phyloP scores from a whole-genome alignment of 768 basidiomycete genomes.

The Ephemerocybe angulata region DNA sequence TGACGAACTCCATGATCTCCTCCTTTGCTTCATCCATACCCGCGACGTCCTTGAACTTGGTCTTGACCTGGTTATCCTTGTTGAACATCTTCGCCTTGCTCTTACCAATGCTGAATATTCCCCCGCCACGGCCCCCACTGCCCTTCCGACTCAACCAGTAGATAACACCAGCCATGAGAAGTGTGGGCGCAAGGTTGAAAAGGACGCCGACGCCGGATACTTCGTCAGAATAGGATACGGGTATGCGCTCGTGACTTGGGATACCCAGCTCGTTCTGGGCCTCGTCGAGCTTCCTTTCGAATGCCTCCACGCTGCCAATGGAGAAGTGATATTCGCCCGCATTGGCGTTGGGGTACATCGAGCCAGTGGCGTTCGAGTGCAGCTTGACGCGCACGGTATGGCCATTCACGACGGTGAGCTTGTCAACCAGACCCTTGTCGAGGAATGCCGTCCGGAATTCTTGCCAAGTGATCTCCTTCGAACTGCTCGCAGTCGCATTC shows the following conservation, averaged over 20 bases:
- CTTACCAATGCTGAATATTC: constrained; percentile 97
- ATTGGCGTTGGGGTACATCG: constrained; percentile 64
- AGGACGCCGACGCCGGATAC: constrained; percentile 78
- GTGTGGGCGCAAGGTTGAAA: constrained; percentile 91
- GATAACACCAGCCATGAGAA: constrained; percentile 86
- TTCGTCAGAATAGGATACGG: constrained; percentile 95
- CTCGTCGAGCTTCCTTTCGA: constrained; percentile 92
- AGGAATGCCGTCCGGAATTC: constrained; percentile 98
- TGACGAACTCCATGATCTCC: constrained; percentile 99
- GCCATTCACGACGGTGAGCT: constrained; percentile 87
- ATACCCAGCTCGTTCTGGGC: constrained; percentile 92
- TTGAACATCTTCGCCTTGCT: constrained; percentile 93
- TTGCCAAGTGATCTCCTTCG: constrained; percentile 98
- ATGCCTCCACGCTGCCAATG: constrained; percentile 94
- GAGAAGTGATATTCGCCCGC: constrained; percentile 86
- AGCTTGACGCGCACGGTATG: constrained; percentile 88
- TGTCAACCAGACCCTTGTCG: constrained; percentile 93
- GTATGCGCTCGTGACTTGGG: constrained; percentile 88
- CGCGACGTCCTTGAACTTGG: constrained; percentile 94
- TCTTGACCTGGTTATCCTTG: constrained; percentile 91
- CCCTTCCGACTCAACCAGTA: constrained; percentile 83
- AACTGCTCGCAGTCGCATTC: constrained; percentile 47
- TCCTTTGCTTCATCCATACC: constrained; percentile 99
- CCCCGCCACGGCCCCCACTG: constrained; percentile 54
- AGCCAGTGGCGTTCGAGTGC: constrained; percentile 82